Conservation (phyloP, 176 grass and related monocot species). For the Aegilops sharonensis region DNA sequence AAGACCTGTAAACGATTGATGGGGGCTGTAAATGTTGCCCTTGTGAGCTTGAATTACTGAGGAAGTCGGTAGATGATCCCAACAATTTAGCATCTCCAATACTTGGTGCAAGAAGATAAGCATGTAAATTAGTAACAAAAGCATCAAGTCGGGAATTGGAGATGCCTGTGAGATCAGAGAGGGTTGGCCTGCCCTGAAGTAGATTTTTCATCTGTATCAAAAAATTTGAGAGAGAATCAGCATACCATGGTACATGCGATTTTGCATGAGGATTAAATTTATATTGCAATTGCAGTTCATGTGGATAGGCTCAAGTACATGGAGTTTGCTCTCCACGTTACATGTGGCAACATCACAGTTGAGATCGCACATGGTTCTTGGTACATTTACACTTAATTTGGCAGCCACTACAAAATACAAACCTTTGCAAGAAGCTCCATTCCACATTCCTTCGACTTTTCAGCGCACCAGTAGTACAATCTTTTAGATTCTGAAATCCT, state of each 20-base stretch:
- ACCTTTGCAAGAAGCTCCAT: constrained; percentile 80
- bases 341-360: constrained; percentile 8
- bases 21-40: constrained; percentile 43
- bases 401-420: constrained; percentile 3
- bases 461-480: constrained; percentile 94
- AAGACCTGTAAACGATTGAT: constrained; percentile 43
- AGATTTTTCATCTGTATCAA: constrained; percentile 85
- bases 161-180: constrained; percentile 86
- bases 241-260: neutral
- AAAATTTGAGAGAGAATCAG: neutral
- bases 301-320: neutral
- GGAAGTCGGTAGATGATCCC: constrained; percentile 28
- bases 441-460: constrained; percentile 78
- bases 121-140: constrained; percentile 73
- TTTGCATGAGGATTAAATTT: neutral
- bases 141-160: constrained; percentile 67
- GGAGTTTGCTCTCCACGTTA: neutral
- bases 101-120: constrained; percentile 71
- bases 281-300: neutral
- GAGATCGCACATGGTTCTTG: neutral
- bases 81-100: constrained; percentile 54
- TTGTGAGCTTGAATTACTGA: constrained; percentile 24
- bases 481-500: constrained; percentile 54
- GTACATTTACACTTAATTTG: neutral
- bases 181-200: constrained; percentile 59